phyloP scores from a whole-genome alignment of 768 basidiomycete species.

The Leccinum pellstonianum region DNA sequence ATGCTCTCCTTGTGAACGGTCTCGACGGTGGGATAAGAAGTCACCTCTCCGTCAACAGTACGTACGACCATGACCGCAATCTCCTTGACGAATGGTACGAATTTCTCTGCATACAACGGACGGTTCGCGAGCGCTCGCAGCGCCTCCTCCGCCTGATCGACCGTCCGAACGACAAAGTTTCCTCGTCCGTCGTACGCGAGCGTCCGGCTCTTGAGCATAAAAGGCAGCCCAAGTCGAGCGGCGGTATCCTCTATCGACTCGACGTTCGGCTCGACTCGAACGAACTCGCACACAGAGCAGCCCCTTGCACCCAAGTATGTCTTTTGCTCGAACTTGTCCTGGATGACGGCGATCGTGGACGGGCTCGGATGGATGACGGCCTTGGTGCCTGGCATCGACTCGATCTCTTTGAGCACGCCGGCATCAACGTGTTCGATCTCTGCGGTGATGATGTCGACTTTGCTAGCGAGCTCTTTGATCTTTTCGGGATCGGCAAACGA shows the following conservation, averaged over 20 bases:
- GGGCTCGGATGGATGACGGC: conserved; percentile 72
- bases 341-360: conserved; percentile 79
- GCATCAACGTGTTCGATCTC: conserved; percentile 97
- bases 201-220: conserved; percentile 96
- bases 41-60: conserved; percentile 65
- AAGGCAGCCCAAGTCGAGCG: conserved; percentile 68
- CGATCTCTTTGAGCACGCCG: conserved; percentile 54
- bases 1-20: conserved; percentile 94
- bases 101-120: conserved; percentile 90
- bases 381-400: conserved; percentile 26
- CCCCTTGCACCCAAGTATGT: conserved; percentile 49
- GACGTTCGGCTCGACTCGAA: conserved; percentile 52
- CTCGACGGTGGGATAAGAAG: conserved; percentile 89
- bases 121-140: conserved; percentile 57
- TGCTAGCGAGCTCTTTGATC: conserved; percentile 74
- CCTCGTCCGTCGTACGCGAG: conserved; percentile 96
- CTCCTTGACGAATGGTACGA: conserved; percentile 86
- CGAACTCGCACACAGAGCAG: conserved; percentile 58
- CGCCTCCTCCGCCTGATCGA: conserved; percentile 50
- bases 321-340: conserved; percentile 72
- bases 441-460: conserved; percentile 86
- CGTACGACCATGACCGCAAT: conserved; percentile 98
- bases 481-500: conserved; percentile 79
- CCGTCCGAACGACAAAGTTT: conserved; percentile 71
- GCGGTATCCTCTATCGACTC: conserved; percentile 54